Evolutionary conservation across 2,329 filamentous ascomycete species (phyloP).

Genomic region (Botrytis porri): DNA sequence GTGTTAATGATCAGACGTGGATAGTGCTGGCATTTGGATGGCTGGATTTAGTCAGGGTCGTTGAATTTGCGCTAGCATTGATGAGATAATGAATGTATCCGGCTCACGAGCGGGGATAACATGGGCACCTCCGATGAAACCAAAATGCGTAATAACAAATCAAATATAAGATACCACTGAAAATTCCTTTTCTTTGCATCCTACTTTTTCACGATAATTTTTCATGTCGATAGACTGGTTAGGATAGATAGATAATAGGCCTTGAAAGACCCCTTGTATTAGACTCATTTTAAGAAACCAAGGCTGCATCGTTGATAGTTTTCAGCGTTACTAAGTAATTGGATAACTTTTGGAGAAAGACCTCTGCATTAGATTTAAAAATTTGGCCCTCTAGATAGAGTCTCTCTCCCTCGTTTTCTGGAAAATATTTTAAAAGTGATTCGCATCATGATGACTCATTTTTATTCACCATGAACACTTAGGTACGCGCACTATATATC

Average conservation of each 20-base stretch:
- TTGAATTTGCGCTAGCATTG: not conserved
- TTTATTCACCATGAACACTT: not conserved
- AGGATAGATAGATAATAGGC: not conserved
- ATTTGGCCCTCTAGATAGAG: not conserved
- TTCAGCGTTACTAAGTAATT: not conserved
- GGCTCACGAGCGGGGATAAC: not conserved
- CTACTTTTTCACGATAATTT: not conserved
- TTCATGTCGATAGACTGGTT: not conserved
- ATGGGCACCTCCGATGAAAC: not conserved
- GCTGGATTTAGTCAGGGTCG: not conserved
- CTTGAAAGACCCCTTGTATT: not conserved
- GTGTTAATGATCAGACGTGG: too few relatives aligned
- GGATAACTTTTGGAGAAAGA: not conserved
- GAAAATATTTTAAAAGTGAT: not conserved
- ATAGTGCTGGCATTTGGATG: not conserved
- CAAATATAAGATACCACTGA: not conserved
- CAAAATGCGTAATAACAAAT: not conserved
- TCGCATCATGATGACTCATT: not conserved
- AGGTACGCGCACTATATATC: not conserved
- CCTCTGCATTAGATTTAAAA: not conserved
- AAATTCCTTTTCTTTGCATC: not conserved
- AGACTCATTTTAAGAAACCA: not conserved
- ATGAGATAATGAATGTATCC: not conserved
- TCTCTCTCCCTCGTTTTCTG: not conserved
- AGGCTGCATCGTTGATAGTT: not conserved